Evolutionary conservation across 2,329 filamentous ascomycete genomes (phyloP), one percentile per base, ranked within the genome.

Genomic region (Epichloe sibirici): DNA sequence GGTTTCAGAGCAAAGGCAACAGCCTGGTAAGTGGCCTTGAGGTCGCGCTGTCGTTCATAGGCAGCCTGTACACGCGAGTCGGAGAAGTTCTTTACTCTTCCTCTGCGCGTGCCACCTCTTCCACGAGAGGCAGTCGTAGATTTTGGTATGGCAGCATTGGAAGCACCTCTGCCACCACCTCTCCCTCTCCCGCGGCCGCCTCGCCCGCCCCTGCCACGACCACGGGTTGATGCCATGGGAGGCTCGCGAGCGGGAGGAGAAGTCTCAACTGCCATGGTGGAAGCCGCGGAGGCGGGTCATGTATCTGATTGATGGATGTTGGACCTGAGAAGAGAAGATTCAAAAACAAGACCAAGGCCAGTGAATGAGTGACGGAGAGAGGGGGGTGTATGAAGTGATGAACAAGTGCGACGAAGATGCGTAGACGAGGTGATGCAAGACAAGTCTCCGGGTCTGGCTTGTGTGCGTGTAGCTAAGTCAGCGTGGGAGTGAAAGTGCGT

Each of bases 11-110:
- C 73, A 58, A 79, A 76, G 54, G 80, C 75, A 49, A 88, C 76
- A 53, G 76, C 71, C n/a, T 79, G 75, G 65, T 80, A 88, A 25
- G 74, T 74, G 52, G 80, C 79, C 65, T 84, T 84, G 59, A 88
- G 72, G 59, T 85, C 77, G 58, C 83, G 75, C 63, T 83, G 79
- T 51, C 85, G 81, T 63, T 82, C 78, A 57, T 79, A 77, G 53
- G 75, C 74, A 49, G 77, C 78, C 63, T 82, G 79, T 51, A 76
- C 73, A 56, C 72, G 74, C 56, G 72, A 68, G 57, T 77, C 74
- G 55, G 72, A 68, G 60, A 79, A 81, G 59, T 73, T 73, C 67
- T 81, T 81, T 64, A 75, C 74, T 53, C 77, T 74, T 55, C 75
- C 74, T 56, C 75, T 72, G 54, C 74, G 65, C 56, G 64, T 65